These are phyloP conservation scores for Fusarium sp. DNA, from an alignment of 2,329 filamentous ascomycete genomes.

Conservation along the genomic window DNA sequence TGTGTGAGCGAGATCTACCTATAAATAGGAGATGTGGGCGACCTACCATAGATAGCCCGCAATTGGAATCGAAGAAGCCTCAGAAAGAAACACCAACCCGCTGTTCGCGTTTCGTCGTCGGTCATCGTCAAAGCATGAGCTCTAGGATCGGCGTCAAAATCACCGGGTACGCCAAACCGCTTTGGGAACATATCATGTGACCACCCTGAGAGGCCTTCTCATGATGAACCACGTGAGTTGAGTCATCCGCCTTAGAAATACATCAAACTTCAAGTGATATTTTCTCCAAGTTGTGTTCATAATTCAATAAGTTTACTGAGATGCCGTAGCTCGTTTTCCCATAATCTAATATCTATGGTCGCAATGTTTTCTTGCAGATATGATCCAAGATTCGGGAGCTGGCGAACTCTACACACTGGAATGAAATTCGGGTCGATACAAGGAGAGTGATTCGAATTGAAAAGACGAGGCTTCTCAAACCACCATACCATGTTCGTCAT, in stretches of 20 bases:
- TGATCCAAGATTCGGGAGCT: neutral
- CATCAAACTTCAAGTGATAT: neutral
- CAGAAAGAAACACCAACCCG: conserved; percentile 17
- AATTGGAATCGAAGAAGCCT: neutral
- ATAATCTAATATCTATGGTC: neutral
- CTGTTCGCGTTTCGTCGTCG: conserved; percentile 16
- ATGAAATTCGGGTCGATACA: neutral
- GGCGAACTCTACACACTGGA: neutral
- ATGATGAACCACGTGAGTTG: neutral
- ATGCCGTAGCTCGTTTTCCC: neutral
- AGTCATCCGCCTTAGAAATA: neutral
- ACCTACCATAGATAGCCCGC: conserved; percentile 8
- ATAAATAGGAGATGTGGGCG: neutral
- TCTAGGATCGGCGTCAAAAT: conserved; percentile 26
- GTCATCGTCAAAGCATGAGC: conserved; percentile 28
- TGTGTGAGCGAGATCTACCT: conserved; percentile 2
- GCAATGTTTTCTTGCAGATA: neutral
- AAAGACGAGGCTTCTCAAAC: neutral
- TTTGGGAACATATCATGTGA: conserved; percentile 10
- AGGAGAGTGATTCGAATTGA: neutral
- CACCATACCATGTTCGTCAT: neutral
- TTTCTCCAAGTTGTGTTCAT: neutral
- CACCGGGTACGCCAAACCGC: conserved; percentile 21
- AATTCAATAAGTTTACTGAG: neutral
- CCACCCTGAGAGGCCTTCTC: neutral